Percentiles rank a stretch among this genome's conserved stretches.
Conservation (phyloP, 2,329 filamentous ascomycete genomes). For the Aspergillus ibericus region DNA sequence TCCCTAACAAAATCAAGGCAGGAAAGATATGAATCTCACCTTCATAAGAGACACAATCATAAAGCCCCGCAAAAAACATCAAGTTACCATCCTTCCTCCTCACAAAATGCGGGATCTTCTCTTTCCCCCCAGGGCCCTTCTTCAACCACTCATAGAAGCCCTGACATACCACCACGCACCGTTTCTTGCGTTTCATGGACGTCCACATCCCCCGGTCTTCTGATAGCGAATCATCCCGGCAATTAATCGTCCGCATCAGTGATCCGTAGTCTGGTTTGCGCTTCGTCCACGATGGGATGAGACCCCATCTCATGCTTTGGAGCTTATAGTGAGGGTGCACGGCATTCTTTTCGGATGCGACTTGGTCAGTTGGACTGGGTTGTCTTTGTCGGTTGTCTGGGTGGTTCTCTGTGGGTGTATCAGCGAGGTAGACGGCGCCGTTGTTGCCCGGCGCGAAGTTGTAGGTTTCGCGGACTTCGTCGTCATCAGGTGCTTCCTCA, state of each 20-base stretch:
- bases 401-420: conserved; percentile 44
- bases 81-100: conserved; percentile 78
- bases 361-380: background rate
- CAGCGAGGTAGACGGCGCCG: conserved; percentile 82
- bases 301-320: conserved; percentile 93
- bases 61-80: conserved; percentile 88
- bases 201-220: conserved; percentile 84
- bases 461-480: conserved; percentile 72
- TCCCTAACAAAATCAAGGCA: background rate
- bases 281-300: conserved; percentile 93
- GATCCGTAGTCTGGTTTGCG: conserved; percentile 73
- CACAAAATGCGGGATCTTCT: conserved; percentile 82
- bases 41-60: conserved; percentile 84
- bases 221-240: conserved; percentile 80
- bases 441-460: conserved; percentile 90
- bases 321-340: conserved; percentile 63
- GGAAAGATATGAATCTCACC: conserved; percentile 45
- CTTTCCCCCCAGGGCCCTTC: conserved; percentile 66
- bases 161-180: conserved; percentile 83
- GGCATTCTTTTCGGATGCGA: background rate
- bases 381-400: background rate
- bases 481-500: conserved; percentile 69
- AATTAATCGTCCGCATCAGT: conserved; percentile 90
- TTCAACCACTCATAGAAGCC: conserved; percentile 98
- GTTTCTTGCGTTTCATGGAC: conserved; percentile 83